These are phyloP conservation scores for Pythium pyrilobum DNA, from an alignment of 352 stramenopile genomes.

Conservation along the genomic window DNA sequence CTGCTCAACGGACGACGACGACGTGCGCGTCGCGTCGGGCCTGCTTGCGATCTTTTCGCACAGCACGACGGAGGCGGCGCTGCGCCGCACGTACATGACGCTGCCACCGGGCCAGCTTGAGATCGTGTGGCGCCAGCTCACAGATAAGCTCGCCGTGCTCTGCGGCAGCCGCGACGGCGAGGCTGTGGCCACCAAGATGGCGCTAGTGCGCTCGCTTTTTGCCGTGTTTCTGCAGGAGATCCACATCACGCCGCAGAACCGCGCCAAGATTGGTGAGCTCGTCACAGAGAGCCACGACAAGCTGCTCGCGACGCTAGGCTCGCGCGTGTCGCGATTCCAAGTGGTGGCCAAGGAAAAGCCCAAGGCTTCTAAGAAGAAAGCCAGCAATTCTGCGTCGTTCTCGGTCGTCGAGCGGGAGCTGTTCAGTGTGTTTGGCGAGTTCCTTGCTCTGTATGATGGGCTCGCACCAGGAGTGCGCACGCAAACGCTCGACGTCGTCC, in stretches of 20 bases:
- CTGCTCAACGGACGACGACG: conserved; percentile 20
- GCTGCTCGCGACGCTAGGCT: conserved; percentile 25
- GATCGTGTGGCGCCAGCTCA: conserved; percentile 65
- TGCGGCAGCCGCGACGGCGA: conserved; percentile 2
- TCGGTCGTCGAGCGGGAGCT: conserved; percentile 51
- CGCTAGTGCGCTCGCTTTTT: conserved; percentile 66
- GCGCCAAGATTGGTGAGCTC: conserved; percentile 45
- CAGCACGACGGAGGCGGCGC: conserved; percentile 30
- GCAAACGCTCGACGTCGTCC: conserved; percentile 43
- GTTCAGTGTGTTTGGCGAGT: conserved; percentile 69
- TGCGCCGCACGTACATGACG: conserved; percentile 68
- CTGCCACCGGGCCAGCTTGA: conserved; percentile 75
- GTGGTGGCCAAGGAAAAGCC: neutral
- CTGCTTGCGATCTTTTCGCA: conserved; percentile 50
- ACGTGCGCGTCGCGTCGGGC: conserved; percentile 18
- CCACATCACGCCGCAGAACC: conserved; percentile 73
- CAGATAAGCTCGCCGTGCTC: conserved; percentile 38
- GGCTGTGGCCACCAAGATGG: conserved; percentile 21
- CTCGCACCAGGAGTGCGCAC: conserved; percentile 27
- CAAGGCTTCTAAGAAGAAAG: conserved; percentile 10
- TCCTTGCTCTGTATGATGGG: conserved; percentile 66
- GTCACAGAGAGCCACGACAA: conserved; percentile 46
- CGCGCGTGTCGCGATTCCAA: conserved; percentile 4
- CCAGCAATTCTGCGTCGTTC: conserved; percentile 6
- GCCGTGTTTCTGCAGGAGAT: conserved; percentile 76